phyloP scores from a whole-genome alignment of 805 yeast species.

The Yamadazyma olivae region DNA sequence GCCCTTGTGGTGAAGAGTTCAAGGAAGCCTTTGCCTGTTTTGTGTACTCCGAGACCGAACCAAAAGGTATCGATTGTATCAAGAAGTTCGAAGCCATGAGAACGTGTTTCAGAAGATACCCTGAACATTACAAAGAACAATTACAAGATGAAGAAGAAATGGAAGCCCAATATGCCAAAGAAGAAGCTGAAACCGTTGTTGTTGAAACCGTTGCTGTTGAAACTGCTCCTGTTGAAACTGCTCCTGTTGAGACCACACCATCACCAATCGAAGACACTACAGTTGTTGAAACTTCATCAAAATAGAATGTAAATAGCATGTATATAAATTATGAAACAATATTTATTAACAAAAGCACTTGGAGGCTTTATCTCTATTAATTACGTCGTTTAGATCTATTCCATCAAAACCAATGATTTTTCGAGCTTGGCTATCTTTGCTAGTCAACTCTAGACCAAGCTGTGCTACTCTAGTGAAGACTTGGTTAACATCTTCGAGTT shows the following conservation, averaged over 20 bases:
- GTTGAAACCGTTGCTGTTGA: conserved; percentile 9
- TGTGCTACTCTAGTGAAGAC: conserved; percentile 37
- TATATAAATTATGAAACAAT: conserved; percentile 1
- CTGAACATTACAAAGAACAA: conserved; percentile 92
- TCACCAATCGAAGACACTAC: conserved; percentile 1
- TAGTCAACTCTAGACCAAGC: conserved; percentile 24
- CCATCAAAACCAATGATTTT: conserved; percentile 28
- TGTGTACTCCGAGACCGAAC: conserved; percentile 89
- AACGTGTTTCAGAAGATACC: conserved; percentile 86
- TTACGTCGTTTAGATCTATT: conserved; percentile 19
- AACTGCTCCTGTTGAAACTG: conserved; percentile 11
- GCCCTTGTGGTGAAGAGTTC: conserved; percentile 79
- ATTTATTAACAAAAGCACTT: conserved; percentile 6
- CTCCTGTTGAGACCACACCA: conserved; percentile 7
- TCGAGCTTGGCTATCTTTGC: conserved; percentile 8
- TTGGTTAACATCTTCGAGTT: conserved; percentile 25
- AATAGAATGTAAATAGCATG: conserved; percentile 4
- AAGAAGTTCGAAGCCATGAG: conserved; percentile 91
- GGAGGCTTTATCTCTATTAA: not conserved
- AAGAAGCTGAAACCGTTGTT: conserved; percentile 9
- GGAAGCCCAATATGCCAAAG: conserved; percentile 7
- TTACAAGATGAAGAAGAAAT: conserved; percentile 71
- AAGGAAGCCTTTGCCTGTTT: conserved; percentile 88
- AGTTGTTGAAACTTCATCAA: conserved; percentile 1
- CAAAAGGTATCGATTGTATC: conserved; percentile 94